A percentile compares a stretch with the other conserved stretches of the same genome.
Conservation (phyloP, 805 yeast species). For the Wickerhamomyces subpelliculosus region DNA sequence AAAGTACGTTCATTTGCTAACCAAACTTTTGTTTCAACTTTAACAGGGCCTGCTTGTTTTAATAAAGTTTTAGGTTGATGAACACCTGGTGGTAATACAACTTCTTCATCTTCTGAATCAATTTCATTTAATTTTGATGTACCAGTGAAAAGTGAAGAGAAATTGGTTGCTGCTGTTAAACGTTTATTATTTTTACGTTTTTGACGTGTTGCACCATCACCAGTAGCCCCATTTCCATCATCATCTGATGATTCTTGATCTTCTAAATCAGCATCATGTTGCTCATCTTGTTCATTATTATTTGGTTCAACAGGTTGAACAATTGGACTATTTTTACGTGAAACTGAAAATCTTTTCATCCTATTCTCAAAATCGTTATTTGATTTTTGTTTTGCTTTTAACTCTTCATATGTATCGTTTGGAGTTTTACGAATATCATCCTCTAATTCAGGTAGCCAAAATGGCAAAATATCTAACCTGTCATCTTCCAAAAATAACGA, state of each 20-base stretch:
- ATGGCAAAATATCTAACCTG: conserved; percentile 81
- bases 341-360: conserved; percentile 23
- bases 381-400: conserved; percentile 44
- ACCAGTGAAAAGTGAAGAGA: conserved; percentile 31
- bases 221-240: conserved; percentile 11
- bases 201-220: conserved; percentile 19
- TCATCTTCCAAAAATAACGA: conserved; percentile 85
- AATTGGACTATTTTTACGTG: background rate
- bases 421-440: conserved; percentile 71
- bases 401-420: conserved; percentile 68
- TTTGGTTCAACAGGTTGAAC: conserved; percentile 1
- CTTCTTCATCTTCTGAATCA: conserved; percentile 84
- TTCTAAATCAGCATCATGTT: conserved; percentile 39
- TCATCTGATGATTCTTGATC: conserved; percentile 51
- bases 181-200: no score
- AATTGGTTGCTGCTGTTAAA: no score
- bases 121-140: conserved; percentile 44
- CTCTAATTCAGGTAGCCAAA: conserved; percentile 92
- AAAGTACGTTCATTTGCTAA: conserved; percentile 96
- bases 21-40: conserved; percentile 98
- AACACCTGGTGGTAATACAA: conserved; percentile 85
- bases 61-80: conserved; percentile 70
- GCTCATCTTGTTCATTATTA: conserved; percentile 2
- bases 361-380: conserved; percentile 33
- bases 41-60: conserved; percentile 86